Percentiles rank a stretch among this genome's conserved stretches.
These are phyloP conservation scores for Physcia stellaris DNA, from an alignment of 495 filamentous ascomycete genomes.

Conservation along the genomic window DNA sequence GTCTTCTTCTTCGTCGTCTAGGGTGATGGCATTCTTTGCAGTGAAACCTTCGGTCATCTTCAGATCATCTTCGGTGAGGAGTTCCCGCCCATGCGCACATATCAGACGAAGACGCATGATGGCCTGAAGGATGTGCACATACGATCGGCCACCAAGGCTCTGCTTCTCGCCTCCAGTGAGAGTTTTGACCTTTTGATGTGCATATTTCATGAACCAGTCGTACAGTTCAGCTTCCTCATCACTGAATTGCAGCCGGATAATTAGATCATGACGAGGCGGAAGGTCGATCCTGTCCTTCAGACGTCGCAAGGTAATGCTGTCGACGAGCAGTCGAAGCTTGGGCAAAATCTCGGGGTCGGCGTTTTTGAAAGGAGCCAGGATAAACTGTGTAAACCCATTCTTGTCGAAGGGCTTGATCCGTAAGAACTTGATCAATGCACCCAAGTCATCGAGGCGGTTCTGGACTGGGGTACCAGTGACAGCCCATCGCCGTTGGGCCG, in stretches of 20 bases:
- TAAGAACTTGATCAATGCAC: constrained; percentile 81
- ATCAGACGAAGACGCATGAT: constrained; percentile 83
- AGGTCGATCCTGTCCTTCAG: constrained; percentile 83
- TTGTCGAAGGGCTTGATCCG: constrained; percentile 75
- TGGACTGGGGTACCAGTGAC: constrained; percentile 84
- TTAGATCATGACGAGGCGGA: constrained; percentile 56
- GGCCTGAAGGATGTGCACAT: constrained; percentile 77
- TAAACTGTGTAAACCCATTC: constrained; percentile 57
- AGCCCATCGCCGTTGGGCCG: constrained; percentile 79
- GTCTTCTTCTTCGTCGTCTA: constrained; percentile 59
- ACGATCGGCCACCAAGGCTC: constrained; percentile 65
- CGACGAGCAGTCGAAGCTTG: constrained; percentile 80
- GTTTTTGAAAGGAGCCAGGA: constrained; percentile 62
- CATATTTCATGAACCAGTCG: constrained; percentile 50
- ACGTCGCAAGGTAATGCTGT: constrained; percentile 83
- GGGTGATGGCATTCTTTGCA: constrained; percentile 67
- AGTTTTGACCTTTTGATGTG: constrained; percentile 43
- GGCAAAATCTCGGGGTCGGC: constrained; percentile 70
- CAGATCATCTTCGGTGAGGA: constrained; percentile 71
- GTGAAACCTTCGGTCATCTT: constrained; percentile 65
- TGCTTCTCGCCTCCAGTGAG: constrained; percentile 37
- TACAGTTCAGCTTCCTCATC: constrained; percentile 41
- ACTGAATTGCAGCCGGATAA: constrained; percentile 46
- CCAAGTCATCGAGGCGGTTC: constrained; percentile 83
- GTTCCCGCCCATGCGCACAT: constrained; percentile 81